phyloP scores from a whole-genome alignment of 1,139 yeast species.

The Arxiozyma bovina region DNA sequence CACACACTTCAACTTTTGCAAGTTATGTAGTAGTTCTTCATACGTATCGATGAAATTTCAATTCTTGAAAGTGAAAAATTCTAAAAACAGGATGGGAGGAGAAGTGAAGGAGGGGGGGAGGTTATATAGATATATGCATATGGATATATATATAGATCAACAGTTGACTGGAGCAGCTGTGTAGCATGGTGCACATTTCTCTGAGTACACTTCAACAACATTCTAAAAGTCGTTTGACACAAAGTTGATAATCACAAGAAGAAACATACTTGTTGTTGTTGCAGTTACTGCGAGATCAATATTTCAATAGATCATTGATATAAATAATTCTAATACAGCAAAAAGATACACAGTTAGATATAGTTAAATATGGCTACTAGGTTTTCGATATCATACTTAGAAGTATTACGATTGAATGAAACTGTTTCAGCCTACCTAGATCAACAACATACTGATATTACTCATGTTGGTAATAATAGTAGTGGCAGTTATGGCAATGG shows the following conservation, averaged over 20 bases:
- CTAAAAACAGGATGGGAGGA: neutral
- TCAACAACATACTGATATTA: slow-evolving; percentile 3
- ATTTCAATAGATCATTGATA: too few species aligned
- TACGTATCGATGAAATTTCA: neutral
- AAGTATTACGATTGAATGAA: slow-evolving; percentile 17
- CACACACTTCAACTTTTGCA: neutral
- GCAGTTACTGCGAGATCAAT: too few species aligned
- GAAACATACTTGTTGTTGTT: neutral
- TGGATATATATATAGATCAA: neutral
- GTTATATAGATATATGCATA: too few species aligned
- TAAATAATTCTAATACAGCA: too few species aligned
- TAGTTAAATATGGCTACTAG: slow-evolving; percentile 2
- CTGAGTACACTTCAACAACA: neutral
- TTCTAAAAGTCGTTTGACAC: too few species aligned
- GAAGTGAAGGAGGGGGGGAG: neutral
- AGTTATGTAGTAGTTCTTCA: neutral
- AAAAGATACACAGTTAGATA: neutral
- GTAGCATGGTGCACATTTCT: neutral
- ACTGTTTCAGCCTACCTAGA: slow-evolving; percentile 20
- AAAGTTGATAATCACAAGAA: too few species aligned
- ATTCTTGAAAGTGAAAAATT: neutral
- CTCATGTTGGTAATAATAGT: neutral
- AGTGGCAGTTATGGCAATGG: neutral
- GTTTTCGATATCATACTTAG: slow-evolving; percentile 25
- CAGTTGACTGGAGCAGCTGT: neutral